Percentiles rank a stretch among this genome's conserved stretches.
phyloP scores from a whole-genome alignment of 768 basidiomycete genomes.

The Rhizopogon vinicolor region DNA sequence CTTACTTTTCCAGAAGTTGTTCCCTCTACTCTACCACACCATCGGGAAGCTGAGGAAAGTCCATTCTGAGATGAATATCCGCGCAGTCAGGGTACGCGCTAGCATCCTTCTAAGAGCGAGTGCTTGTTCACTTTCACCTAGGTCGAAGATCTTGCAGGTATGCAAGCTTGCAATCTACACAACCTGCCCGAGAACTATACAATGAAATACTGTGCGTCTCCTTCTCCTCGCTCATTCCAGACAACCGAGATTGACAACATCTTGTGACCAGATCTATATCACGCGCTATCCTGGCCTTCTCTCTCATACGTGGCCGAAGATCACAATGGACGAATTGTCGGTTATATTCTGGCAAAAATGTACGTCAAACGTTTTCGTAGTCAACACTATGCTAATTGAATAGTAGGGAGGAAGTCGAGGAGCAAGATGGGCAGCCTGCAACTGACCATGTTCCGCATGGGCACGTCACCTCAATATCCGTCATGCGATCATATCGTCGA shows the following conservation, averaged over 20 bases:
- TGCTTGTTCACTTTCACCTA: slow-evolving; percentile 28
- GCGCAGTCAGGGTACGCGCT: slow-evolving; percentile 21
- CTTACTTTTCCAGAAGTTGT: not conserved
- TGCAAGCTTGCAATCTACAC: slow-evolving; percentile 92
- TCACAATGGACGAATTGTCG: slow-evolving; percentile 82
- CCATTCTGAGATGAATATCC: slow-evolving; percentile 22
- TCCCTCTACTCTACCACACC: not conserved
- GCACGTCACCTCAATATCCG: slow-evolving; percentile 96
- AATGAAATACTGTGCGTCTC: slow-evolving; percentile 65
- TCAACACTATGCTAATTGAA: slow-evolving; percentile 23
- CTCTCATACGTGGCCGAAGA: slow-evolving; percentile 93
- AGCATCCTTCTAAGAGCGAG: not conserved
- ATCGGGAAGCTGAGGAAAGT: not conserved
- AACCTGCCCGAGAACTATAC: slow-evolving; percentile 92
- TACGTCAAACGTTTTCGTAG: slow-evolving; percentile 29
- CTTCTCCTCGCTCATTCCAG: not conserved
- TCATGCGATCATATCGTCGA: slow-evolving; percentile 85
- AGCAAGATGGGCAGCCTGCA: slow-evolving; percentile 45
- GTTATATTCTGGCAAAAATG: slow-evolving; percentile 97
- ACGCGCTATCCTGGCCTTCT: slow-evolving; percentile 88
- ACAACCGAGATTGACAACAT: not conserved
- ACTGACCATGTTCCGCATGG: slow-evolving; percentile 63
- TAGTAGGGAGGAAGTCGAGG: slow-evolving; percentile 52
- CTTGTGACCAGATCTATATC: slow-evolving; percentile 68
- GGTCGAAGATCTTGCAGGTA: slow-evolving; percentile 85